These are phyloP conservation scores for Castanopsis chinensis DNA, from an alignment of 306 rosid genomes.

Conservation along the genomic window DNA sequence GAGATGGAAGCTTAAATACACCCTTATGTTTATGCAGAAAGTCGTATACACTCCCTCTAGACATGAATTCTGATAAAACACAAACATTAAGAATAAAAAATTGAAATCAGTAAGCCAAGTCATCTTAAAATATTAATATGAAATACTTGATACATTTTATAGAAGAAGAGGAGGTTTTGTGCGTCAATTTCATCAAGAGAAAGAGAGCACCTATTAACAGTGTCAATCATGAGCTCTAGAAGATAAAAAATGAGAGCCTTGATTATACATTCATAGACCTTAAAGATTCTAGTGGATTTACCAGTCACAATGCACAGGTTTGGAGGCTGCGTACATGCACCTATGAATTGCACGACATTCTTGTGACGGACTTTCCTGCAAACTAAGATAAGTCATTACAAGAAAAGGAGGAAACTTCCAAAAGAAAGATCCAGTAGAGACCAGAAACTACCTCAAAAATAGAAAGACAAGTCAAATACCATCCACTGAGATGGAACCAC, in stretches of 20 bases:
- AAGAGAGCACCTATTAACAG: background rate
- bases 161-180: constrained; percentile 2
- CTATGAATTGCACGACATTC: constrained; percentile 98
- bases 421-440: background rate
- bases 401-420: constrained; percentile 19
- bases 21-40: constrained; percentile 94
- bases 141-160: constrained; percentile 20
- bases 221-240: background rate
- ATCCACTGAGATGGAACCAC: background rate
- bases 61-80: constrained; percentile 85
- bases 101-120: constrained; percentile 28
- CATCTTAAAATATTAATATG: constrained; percentile 21
- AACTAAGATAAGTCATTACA: constrained; percentile 25
- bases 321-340: constrained; percentile 91
- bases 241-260: constrained; percentile 8
- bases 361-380: constrained; percentile 96
- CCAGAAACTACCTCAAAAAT: background rate
- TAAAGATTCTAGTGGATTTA: constrained; percentile 33
- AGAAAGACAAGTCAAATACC: background rate
- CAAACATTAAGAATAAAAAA: constrained; percentile 32
- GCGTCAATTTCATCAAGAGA: constrained; percentile 22
- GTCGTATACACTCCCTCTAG: constrained; percentile 90
- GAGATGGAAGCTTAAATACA: constrained; percentile 85
- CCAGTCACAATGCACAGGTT: constrained; percentile 95
- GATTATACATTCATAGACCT: constrained; percentile 9